These are phyloP conservation scores for Fusarium sp. DNA, from an alignment of 2,329 filamentous ascomycete species.

Conservation along the genomic window DNA sequence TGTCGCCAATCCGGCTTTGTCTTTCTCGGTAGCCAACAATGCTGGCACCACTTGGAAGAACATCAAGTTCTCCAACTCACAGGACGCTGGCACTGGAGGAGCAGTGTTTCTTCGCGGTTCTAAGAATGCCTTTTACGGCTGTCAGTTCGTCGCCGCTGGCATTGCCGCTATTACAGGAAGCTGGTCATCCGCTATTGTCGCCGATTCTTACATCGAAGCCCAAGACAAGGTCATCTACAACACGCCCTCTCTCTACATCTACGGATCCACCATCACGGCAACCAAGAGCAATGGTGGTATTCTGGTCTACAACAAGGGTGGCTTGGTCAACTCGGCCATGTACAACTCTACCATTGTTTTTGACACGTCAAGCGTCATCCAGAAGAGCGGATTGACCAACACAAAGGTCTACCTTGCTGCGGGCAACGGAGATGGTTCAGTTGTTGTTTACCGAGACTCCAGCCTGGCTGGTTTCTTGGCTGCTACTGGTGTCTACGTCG, in stretches of 20 bases:
- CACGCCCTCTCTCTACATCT: conserved; percentile 54
- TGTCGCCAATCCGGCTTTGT: background rate
- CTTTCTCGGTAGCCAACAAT: background rate
- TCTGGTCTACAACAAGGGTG: conserved; percentile 53
- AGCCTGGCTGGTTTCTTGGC: conserved; percentile 51
- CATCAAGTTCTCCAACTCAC: conserved; percentile 35
- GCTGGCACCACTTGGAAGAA: conserved; percentile 29
- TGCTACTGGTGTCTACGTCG: conserved; percentile 45
- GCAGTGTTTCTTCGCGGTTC: conserved; percentile 19
- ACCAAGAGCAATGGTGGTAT: conserved; percentile 45
- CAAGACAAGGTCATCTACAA: conserved; percentile 54
- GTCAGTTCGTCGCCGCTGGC: conserved; percentile 54
- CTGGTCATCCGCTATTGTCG: conserved; percentile 51
- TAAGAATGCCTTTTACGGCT: conserved; percentile 50
- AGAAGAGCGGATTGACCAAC: conserved; percentile 44
- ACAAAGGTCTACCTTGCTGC: conserved; percentile 55
- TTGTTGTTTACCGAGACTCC: conserved; percentile 54
- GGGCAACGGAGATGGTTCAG: conserved; percentile 52
- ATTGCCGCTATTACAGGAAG: conserved; percentile 39
- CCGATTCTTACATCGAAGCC: conserved; percentile 57
- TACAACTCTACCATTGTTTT: conserved; percentile 55
- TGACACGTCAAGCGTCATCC: conserved; percentile 51
- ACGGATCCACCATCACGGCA: conserved; percentile 54
- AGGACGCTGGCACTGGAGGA: background rate
- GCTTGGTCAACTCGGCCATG: conserved; percentile 34